Percentiles rank a stretch among this genome's conserved stretches.
Conservation (phyloP, 176 grass and related monocot genomes). For the Oryza meridionalis region DNA sequence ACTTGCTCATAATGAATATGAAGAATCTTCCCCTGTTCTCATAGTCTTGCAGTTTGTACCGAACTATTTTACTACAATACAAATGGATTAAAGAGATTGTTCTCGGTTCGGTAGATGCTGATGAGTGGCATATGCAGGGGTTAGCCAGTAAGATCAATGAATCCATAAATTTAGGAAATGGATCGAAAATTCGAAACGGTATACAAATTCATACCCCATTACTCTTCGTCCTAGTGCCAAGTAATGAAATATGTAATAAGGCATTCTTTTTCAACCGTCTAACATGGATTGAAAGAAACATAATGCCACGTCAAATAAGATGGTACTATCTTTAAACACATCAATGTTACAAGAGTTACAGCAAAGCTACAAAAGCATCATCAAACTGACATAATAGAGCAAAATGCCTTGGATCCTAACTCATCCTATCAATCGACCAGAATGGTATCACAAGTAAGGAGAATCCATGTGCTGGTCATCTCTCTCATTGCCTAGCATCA, state of each 20-base stretch:
- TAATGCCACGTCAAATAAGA: neutral
- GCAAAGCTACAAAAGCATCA: neutral
- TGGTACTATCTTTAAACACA: neutral
- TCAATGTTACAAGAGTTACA: slow-evolving; percentile 15
- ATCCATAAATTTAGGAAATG: neutral
- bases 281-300: neutral
- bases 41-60: too few relatives aligned
- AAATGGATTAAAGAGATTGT: neutral
- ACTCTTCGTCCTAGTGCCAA: neutral
- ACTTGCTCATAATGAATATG: neutral
- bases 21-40: neutral
- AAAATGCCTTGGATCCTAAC: slow-evolving; percentile 3
- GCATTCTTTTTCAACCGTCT: neutral
- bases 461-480: slow-evolving; percentile 57
- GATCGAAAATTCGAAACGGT: neutral
- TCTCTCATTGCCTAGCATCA: neutral
- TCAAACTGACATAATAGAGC: neutral
- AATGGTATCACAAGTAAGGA: slow-evolving; percentile 51
- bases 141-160: neutral
- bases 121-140: neutral
- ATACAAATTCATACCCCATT: neutral
- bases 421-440: neutral
- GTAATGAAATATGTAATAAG: neutral
- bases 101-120: neutral
- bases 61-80: neutral